Evolutionary conservation across 2,329 filamentous ascomycete species (phyloP).

Genomic region (Aspergillus sp.): DNA sequence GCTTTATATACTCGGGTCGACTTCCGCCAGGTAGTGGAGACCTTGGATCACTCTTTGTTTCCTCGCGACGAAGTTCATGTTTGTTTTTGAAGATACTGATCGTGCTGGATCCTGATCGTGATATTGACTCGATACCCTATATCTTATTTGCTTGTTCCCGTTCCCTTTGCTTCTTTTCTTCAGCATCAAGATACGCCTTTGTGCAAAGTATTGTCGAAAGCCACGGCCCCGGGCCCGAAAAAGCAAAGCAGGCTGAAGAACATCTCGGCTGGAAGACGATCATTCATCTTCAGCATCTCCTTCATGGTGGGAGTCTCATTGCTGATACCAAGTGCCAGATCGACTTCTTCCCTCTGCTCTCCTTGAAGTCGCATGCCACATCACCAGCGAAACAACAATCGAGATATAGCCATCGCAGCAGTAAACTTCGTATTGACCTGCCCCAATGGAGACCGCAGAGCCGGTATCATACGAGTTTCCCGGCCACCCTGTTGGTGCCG

Average conservation of each 20-base stretch:
- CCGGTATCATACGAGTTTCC: conserved; percentile 47
- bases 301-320: not conserved
- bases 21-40: conserved; percentile 10
- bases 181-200: not conserved
- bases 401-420: not conserved
- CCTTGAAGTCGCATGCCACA: not conserved
- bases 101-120: conserved; percentile 18
- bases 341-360: not conserved
- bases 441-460: conserved; percentile 46
- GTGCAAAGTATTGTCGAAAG: conserved; percentile 10
- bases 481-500: conserved; percentile 41
- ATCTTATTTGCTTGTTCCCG: conserved; percentile 25
- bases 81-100: conserved; percentile 23
- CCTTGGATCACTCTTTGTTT: conserved; percentile 10
- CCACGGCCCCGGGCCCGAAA: conserved; percentile 1
- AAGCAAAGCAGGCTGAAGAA: conserved; percentile 11
- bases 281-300: not conserved
- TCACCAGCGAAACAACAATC: not conserved
- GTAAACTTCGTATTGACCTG: not conserved
- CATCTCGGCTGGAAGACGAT: conserved; percentile 3
- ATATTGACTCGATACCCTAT: conserved; percentile 17
- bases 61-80: conserved; percentile 11
- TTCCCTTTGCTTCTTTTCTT: conserved; percentile 20
- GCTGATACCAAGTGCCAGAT: conserved; percentile 7
- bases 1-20: conserved; percentile 18